A percentile compares a stretch with the other conserved stretches of the same genome.
phyloP scores from a whole-genome alignment of 768 basidiomycete species.

The Pisolithus marmoratus region DNA sequence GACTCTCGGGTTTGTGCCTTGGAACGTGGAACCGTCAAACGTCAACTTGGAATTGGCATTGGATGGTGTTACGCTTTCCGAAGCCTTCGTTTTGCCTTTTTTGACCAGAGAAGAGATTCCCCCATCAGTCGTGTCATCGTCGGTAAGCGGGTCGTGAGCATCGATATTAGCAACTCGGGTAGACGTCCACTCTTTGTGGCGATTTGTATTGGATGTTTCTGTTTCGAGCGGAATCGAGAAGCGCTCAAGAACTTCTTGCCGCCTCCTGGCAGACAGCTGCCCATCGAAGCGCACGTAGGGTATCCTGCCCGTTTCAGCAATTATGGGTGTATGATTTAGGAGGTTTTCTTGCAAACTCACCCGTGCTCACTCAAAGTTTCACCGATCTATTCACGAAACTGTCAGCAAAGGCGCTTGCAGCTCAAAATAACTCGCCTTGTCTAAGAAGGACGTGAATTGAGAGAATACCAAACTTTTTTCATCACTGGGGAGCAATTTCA shows the following conservation, averaged over 20 bases:
- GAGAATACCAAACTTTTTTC: constrained; percentile 88
- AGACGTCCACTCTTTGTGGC: constrained; percentile 3
- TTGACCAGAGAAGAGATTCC: constrained; percentile 25
- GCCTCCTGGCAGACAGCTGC: constrained; percentile 72
- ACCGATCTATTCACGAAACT: constrained; percentile 48
- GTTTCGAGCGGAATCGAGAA: constrained; percentile 67
- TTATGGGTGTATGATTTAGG: neutral
- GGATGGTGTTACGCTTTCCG: constrained; percentile 30
- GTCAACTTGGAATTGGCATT: constrained; percentile 5
- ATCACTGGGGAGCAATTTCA: constrained; percentile 57
- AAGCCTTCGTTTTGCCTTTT: constrained; percentile 23
- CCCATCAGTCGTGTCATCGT: constrained; percentile 14
- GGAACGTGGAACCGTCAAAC: constrained; percentile 17
- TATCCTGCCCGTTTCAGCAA: constrained; percentile 40
- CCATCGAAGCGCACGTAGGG: constrained; percentile 81
- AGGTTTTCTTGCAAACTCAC: constrained; percentile 28
- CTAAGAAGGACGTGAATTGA: constrained; percentile 82
- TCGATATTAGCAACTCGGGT: neutral
- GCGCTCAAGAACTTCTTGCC: constrained; percentile 68
- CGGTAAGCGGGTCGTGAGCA: neutral
- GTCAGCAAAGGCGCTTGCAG: neutral
- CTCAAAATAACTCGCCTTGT: constrained; percentile 46
- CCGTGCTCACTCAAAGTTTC: constrained; percentile 60
- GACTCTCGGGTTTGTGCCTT: constrained; percentile 57
- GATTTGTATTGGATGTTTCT: constrained; percentile 14